Evolutionary conservation across 768 basidiomycete genomes (phyloP), one percentile per base, ranked within the genome.

Genomic region (Leccinum longicurvipes): DNA sequence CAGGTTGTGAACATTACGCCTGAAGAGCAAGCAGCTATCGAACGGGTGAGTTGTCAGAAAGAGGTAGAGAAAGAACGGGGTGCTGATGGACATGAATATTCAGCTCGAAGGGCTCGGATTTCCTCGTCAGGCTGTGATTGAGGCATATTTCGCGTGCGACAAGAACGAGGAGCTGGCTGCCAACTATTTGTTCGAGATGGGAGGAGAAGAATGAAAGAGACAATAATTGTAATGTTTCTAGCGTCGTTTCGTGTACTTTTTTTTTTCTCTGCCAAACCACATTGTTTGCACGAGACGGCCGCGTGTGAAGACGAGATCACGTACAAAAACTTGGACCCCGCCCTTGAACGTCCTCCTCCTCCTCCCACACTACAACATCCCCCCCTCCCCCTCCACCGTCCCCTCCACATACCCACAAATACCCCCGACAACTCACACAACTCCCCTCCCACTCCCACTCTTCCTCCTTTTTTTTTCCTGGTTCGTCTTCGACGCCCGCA

Each of bases 81-180:
- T 41, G 53, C 59, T 66, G 42, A 61, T 31, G 44, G 4, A 1
- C 12, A 5, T n/a, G n/a, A n/a, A n/a, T n/a, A 32, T 53, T 3
- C 60, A 97, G 95, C 77, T 97, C 59, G 83, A 91, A 73, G 86
- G 76, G 1, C 83, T 98, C 46, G 96, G 97, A 1, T 98, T 99
- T 72, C 72, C 90, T 17, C 82, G 92, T 39, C 79, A 93, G 44
- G 76, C 77, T 0, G 96, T 80, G n/a, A 74, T 95, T 32, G 84
- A 98, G 72, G 97, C 97, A 1, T 99, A 91, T 73, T 83, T 96
- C 67, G 90, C 87, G 2, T 98, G 95, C 72, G 97, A 93, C 71
- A 93, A 91, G 81, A 93, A 98, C 67, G 97, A 98, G 74, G 93
- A 98, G 67, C 74, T 95, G 19, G 94, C 97, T 9, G 97, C 96